Evolutionary conservation across 257 asterid species (phyloP).

Genomic region (Verbena officinalis): DNA sequence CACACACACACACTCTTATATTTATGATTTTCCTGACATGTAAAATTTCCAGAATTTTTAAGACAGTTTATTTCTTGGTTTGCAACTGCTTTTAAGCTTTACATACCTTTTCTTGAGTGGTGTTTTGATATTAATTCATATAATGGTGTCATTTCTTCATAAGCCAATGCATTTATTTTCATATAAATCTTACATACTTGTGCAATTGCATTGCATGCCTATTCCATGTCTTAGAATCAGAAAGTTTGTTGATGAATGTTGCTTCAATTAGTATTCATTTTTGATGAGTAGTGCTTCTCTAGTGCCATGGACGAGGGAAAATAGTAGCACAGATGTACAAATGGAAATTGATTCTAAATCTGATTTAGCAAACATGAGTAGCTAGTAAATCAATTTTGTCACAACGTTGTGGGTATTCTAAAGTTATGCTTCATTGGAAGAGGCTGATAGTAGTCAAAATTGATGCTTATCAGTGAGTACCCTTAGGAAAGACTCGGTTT

Average conservation of each 20-base stretch:
- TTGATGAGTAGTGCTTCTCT: neutral
- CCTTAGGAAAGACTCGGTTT: neutral
- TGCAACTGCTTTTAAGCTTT: neutral
- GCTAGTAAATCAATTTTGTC: slow-evolving; percentile 15
- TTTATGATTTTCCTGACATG: neutral
- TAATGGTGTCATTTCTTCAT: neutral
- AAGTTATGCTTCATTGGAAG: neutral
- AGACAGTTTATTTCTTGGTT: slow-evolving; percentile 20
- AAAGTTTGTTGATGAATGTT: slow-evolving; percentile 1
- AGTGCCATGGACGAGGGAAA: neutral
- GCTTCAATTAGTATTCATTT: slow-evolving; percentile 2
- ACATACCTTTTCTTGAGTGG: neutral
- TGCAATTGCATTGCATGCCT: slow-evolving; percentile 5
- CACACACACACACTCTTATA: neutral
- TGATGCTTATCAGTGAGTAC: slow-evolving; percentile 14
- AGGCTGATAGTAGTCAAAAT: neutral
- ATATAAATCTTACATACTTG: neutral
- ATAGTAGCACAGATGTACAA: neutral
- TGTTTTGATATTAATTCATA: slow-evolving; percentile 3
- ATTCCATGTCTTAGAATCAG: neutral
- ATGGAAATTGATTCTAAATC: neutral
- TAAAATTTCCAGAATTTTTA: neutral
- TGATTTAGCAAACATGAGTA: neutral
- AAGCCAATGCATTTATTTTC: neutral
- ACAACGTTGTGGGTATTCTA: neutral